Percentiles rank a stretch among this genome's conserved stretches.
These are phyloP conservation scores for Pelargonium australe DNA, from an alignment of 441 rosid genomes.

Conservation along the genomic window DNA sequence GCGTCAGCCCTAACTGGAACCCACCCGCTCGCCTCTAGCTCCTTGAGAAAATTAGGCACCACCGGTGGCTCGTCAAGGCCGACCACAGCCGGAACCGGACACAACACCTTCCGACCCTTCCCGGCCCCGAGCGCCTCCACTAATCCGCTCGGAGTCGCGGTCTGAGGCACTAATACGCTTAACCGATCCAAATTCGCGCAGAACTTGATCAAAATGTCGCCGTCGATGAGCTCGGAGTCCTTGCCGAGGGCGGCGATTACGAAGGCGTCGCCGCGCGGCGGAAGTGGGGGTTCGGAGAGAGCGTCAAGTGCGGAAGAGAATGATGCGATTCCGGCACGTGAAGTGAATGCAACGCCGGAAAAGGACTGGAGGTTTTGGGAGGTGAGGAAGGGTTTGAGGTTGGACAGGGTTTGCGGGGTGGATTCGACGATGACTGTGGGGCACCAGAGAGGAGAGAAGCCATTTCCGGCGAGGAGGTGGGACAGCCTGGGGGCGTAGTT, in stretches of 20 bases:
- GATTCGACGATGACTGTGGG: slow-evolving; percentile 42
- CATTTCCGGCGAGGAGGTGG: slow-evolving; percentile 30
- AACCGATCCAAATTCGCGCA: slow-evolving; percentile 23
- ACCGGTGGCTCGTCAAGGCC: slow-evolving; percentile 50
- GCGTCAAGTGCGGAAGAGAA: slow-evolving; percentile 24
- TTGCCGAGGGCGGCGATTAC: slow-evolving; percentile 39
- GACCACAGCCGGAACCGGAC: slow-evolving; percentile 43
- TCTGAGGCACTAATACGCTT: slow-evolving; percentile 30
- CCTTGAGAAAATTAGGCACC: slow-evolving; percentile 36
- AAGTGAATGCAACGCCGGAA: slow-evolving; percentile 50
- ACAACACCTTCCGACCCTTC: slow-evolving; percentile 31
- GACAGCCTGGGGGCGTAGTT: slow-evolving; percentile 42
- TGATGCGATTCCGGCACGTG: slow-evolving; percentile 44
- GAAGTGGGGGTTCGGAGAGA: slow-evolving; percentile 26
- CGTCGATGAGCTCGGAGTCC: slow-evolving; percentile 39
- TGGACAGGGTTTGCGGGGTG: slow-evolving; percentile 32
- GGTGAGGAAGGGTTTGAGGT: slow-evolving; percentile 26
- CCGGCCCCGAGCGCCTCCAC: slow-evolving; percentile 40
- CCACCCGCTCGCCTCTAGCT: slow-evolving; percentile 36
- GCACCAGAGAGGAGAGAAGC: slow-evolving; percentile 43
- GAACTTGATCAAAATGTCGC: slow-evolving; percentile 18
- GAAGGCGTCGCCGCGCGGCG: slow-evolving; percentile 25
- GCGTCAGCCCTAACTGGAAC: slow-evolving; percentile 40
- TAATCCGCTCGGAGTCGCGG: slow-evolving; percentile 37
- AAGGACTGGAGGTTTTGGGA: slow-evolving; percentile 28